Conservation (phyloP, 441 rosid species). For the Brassica balearica region DNA sequence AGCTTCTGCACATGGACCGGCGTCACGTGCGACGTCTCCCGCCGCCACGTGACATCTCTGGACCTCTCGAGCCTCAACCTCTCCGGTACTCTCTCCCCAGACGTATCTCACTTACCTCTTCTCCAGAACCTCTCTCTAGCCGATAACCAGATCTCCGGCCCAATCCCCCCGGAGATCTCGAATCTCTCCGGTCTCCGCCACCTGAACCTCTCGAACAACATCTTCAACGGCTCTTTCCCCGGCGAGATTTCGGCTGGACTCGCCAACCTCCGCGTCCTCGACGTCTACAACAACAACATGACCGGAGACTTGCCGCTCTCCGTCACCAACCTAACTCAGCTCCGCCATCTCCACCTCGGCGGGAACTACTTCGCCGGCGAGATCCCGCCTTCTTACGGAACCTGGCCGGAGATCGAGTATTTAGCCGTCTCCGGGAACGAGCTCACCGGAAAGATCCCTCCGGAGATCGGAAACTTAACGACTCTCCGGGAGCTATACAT, state of each 20-base stretch:
- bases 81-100: slow-evolving; percentile 69
- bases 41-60: slow-evolving; percentile 69
- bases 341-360: slow-evolving; percentile 88
- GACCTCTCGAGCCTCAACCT: slow-evolving; percentile 75
- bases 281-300: slow-evolving; percentile 89
- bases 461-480: slow-evolving; percentile 80
- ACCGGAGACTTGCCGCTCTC: slow-evolving; percentile 75
- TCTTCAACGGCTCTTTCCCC: slow-evolving; percentile 77
- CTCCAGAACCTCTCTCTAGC: slow-evolving; percentile 73
- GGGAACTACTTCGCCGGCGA: slow-evolving; percentile 83
- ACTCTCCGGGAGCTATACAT: slow-evolving; percentile 71
- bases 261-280: slow-evolving; percentile 70
- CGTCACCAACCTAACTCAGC: slow-evolving; percentile 65
- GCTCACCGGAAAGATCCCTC: slow-evolving; percentile 72
- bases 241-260: slow-evolving; percentile 57
- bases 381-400: slow-evolving; percentile 77
- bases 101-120: slow-evolving; percentile 63
- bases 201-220: slow-evolving; percentile 85
- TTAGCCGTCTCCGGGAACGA: slow-evolving; percentile 89
- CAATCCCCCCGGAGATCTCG: slow-evolving; percentile 72
- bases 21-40: slow-evolving; percentile 69
- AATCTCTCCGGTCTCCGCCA: slow-evolving; percentile 57
- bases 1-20: slow-evolving; percentile 68
- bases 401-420: slow-evolving; percentile 73
- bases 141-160: slow-evolving; percentile 67